These are phyloP conservation scores for Auriscalpium orientale DNA, from an alignment of 768 basidiomycete genomes.

Conservation along the genomic window DNA sequence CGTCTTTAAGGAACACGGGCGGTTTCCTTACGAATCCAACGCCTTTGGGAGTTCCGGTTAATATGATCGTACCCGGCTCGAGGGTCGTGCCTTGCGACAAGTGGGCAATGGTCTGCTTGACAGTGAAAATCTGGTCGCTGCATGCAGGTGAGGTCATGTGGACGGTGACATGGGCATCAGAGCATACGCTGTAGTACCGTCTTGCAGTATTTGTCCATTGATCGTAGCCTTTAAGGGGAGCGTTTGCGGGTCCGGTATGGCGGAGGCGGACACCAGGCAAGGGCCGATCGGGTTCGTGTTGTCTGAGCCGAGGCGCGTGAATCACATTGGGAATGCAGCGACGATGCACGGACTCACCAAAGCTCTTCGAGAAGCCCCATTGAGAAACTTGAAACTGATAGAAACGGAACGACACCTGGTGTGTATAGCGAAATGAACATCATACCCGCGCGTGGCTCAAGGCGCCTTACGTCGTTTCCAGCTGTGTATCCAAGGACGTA, in stretches of 20 bases:
- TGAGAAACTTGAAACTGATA: conserved; percentile 77
- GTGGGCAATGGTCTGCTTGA: conserved; percentile 70
- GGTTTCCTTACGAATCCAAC: conserved; percentile 76
- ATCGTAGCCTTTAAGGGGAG: conserved; percentile 55
- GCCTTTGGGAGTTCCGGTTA: conserved; percentile 78
- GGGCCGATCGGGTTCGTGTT: conserved; percentile 75
- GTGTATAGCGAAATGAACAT: not conserved
- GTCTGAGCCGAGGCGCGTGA: conserved; percentile 28
- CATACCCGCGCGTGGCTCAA: not conserved
- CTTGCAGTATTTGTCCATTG: conserved; percentile 64
- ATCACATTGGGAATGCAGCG: not conserved
- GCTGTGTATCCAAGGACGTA: conserved; percentile 81
- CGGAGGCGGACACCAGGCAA: conserved; percentile 59
- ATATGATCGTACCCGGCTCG: conserved; percentile 71
- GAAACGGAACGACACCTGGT: conserved; percentile 72
- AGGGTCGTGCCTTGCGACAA: conserved; percentile 83
- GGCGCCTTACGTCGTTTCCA: conserved; percentile 60
- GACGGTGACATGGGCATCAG: not conserved
- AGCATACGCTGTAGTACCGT: conserved; percentile 71
- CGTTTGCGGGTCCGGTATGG: conserved; percentile 59
- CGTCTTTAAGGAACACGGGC: conserved; percentile 60
- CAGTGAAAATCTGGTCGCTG: conserved; percentile 77
- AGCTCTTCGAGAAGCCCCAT: conserved; percentile 85
- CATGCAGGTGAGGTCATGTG: not conserved
- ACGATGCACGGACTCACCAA: conserved; percentile 42